phyloP scores from a whole-genome alignment of 78 protist genomes.

The Trichosphaerium sp. region DNA sequence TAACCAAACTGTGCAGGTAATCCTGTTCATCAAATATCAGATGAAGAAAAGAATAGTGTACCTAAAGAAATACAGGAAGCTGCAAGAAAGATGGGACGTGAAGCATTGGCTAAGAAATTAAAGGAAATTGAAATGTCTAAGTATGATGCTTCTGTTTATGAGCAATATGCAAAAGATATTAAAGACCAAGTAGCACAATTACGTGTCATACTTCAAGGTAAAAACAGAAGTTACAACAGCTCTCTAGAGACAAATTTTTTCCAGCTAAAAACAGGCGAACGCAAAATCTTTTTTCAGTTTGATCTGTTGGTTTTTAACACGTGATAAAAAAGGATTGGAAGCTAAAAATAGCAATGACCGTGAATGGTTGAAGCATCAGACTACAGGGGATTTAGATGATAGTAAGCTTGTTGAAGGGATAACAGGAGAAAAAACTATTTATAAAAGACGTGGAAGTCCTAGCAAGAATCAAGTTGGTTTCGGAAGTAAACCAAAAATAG shows the following conservation, averaged over 20 bases:
- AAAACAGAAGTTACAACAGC: too few relatives aligned
- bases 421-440: too few relatives aligned
- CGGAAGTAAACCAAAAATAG: too few relatives aligned
- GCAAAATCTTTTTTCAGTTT: too few relatives aligned
- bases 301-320: too few relatives aligned
- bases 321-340: constrained; percentile 14
- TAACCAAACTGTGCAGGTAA: too few relatives aligned
- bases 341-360: constrained; percentile 27
- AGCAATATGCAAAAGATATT: neutral
- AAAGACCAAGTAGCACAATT: too few relatives aligned
- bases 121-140: constrained; percentile 9
- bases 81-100: constrained; percentile 20
- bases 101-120: constrained; percentile 1
- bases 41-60: constrained; percentile 9
- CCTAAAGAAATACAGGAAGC: constrained; percentile 17
- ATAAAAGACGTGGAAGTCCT: too few relatives aligned
- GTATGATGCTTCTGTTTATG: neutral
- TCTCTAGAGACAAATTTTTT: too few relatives aligned
- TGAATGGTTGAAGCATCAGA: constrained; percentile 15
- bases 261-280: too few relatives aligned
- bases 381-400: constrained; percentile 46
- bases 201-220: too few relatives aligned
- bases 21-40: constrained; percentile 1
- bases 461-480: too few relatives aligned
- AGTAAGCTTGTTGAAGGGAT: constrained; percentile 33